These are phyloP conservation scores for Colletotrichum sp. DNA, from an alignment of 2,329 filamentous ascomycete genomes.

Conservation along the genomic window DNA sequence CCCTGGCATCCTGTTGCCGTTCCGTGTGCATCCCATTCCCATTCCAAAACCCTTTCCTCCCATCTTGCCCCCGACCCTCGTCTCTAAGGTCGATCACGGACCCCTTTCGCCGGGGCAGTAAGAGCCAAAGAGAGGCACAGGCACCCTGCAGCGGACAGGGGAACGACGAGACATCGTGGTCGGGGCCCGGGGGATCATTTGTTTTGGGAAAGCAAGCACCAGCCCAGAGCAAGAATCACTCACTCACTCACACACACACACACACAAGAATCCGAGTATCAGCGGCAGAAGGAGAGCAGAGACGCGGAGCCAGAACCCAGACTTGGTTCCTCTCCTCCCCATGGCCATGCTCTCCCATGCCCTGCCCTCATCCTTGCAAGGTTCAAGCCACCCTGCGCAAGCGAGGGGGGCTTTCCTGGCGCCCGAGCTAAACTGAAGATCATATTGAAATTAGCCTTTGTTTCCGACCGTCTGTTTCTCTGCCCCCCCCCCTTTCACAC, in stretches of 20 bases:
- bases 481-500: neutral
- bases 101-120: constrained; percentile 10
- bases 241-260: neutral
- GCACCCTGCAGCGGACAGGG: constrained; percentile 13
- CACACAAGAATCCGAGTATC: neutral
- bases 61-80: constrained; percentile 9
- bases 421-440: constrained; percentile 20
- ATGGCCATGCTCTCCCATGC: neutral
- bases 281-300: neutral
- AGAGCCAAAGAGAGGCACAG: constrained; percentile 10
- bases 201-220: constrained; percentile 15
- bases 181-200: constrained; percentile 13
- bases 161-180: constrained; percentile 13
- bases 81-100: constrained; percentile 23
- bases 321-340: neutral
- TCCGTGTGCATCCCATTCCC: constrained; percentile 15
- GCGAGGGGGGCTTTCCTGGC: constrained; percentile 23
- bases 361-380: constrained; percentile 10
- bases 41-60: constrained; percentile 6
- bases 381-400: constrained; percentile 22
- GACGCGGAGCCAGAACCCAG: neutral
- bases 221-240: neutral
- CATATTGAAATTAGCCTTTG: constrained; percentile 23
- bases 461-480: constrained; percentile 23
- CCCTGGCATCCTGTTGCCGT: constrained; percentile 15